Evolutionary conservation across 495 filamentous ascomycete genomes (phyloP).

Genomic region (Antarctomyces pellizariae): DNA sequence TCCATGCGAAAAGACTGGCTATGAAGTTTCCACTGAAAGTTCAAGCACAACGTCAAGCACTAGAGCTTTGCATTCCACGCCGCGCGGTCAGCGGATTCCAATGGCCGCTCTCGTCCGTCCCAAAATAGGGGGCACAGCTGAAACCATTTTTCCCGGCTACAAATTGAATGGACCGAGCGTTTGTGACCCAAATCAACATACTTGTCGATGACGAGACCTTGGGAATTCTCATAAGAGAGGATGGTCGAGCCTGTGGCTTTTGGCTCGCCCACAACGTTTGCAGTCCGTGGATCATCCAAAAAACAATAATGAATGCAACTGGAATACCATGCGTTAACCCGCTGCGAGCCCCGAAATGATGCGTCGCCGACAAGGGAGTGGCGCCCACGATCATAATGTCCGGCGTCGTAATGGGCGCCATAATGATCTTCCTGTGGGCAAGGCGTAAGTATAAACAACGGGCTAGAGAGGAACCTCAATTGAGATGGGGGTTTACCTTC

Average conservation of each 20-base stretch:
- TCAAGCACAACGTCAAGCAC: too few species aligned
- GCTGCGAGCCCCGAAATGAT: slow-evolving; percentile 35
- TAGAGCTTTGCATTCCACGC: too few species aligned
- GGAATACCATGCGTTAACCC: slow-evolving; percentile 45
- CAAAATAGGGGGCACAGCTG: slow-evolving; percentile 34
- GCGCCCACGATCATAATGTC: slow-evolving; percentile 40
- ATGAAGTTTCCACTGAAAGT: too few species aligned
- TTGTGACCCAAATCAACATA: slow-evolving; percentile 44
- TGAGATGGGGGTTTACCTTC: slow-evolving; percentile 22
- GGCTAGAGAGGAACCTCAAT: slow-evolving; percentile 1
- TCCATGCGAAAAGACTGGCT: too few species aligned
- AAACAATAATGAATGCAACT: slow-evolving; percentile 47
- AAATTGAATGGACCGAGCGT: slow-evolving; percentile 34
- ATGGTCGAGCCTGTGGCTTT: slow-evolving; percentile 33
- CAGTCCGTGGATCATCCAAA: slow-evolving; percentile 43
- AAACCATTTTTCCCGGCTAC: slow-evolving; percentile 43
- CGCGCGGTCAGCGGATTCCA: too few species aligned
- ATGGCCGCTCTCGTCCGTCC: slow-evolving; percentile 21
- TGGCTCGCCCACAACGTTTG: slow-evolving; percentile 39
- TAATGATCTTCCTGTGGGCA: slow-evolving; percentile 35
- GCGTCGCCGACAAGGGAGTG: slow-evolving; percentile 45
- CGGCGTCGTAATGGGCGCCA: slow-evolving; percentile 37
- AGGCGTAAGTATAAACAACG: background rate
- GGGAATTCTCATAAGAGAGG: slow-evolving; percentile 39
- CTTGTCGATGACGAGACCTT: slow-evolving; percentile 39